Evolutionary conservation across 2,329 filamentous ascomycete genomes (phyloP), one percentile per base, ranked within the genome.

Genomic region (Ceratocystis lukuohia): DNA sequence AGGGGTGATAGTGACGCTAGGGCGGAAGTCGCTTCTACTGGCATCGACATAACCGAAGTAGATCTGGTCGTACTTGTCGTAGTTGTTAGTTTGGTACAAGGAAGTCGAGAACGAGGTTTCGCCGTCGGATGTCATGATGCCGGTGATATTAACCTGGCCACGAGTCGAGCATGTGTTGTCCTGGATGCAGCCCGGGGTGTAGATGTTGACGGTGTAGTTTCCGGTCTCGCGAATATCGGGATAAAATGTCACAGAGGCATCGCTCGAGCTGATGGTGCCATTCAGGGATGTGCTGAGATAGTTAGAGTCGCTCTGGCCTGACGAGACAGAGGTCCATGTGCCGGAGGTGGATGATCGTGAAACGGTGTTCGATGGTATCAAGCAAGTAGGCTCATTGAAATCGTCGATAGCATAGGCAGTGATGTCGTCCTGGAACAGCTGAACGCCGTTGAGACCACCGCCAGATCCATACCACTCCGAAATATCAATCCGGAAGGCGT

Each of bases 61-160:
- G 67, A 99, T 86, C 70, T 89, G 86, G 73, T 99, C 94, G 73
- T 96, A 97, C 76, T 99, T 99, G 79, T 97, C 93, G 74, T 87
- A 95, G 74, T 95, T 83, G 76, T 99, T 99, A 20, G 92, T 96
- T 75, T 99, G 94, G 73, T 83, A 95, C 6, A 96, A 77, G 0
- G 83, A 81, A 0, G 80, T 84, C 33, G 83, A 80, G 67, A 86
- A 80, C 45, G 75, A 73, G 63, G 77, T 70, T 71, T 75, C 72
- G 66, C 76, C 72, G 73, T 80, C 72, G 70, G 78, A 76, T 2
- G 84, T 82, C 78, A 94, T 85, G 28, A 80, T 81, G 44, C 86
- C 89, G 1, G 88, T 93, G 64, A 99, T 80, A 70, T 91, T 91
- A 67, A 96, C 87, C 71, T 85, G 83, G 17, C 93, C 94, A 72